Conservation (phyloP, 139 green algal species). For the Coelastrella sp. region DNA sequence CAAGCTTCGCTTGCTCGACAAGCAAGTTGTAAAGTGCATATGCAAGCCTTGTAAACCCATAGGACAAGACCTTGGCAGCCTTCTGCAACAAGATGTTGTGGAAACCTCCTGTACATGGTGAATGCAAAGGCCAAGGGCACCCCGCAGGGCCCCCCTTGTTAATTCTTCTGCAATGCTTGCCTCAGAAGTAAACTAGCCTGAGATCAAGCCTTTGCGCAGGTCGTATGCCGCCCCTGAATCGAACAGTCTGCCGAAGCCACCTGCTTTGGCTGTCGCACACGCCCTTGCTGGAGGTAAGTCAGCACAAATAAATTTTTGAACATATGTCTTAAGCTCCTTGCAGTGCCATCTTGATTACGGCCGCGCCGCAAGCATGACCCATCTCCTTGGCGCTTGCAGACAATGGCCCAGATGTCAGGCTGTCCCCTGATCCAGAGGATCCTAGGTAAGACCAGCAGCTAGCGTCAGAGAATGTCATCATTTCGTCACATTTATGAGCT, state of each 20-base stretch:
- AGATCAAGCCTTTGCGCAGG: not conserved
- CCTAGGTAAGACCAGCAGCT: not conserved
- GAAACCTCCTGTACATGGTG: constrained; percentile 8
- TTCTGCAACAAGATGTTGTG: constrained; percentile 14
- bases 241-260: not conserved
- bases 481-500: too few species aligned
- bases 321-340: too few species aligned
- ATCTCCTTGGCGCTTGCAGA: not conserved
- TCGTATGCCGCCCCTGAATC: constrained; percentile 13
- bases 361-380: too few species aligned
- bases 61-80: not conserved
- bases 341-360: too few species aligned
- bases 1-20: not conserved
- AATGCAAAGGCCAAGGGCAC: not conserved
- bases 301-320: too few species aligned
- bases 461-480: too few species aligned
- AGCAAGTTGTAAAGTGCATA: not conserved
- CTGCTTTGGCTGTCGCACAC: constrained; percentile 11
- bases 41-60: constrained; percentile 16
- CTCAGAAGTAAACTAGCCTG: not conserved
- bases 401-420: constrained; percentile 14
- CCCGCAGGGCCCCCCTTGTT: too few species aligned
- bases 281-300: constrained; percentile 31
- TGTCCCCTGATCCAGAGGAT: constrained; percentile 26
- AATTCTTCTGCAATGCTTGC: too few species aligned